Percentiles rank a stretch among this genome's conserved stretches.
Evolutionary conservation across 78 protist genomes (phyloP).

Genomic region (Paratrimastix pyriformis): DNA sequence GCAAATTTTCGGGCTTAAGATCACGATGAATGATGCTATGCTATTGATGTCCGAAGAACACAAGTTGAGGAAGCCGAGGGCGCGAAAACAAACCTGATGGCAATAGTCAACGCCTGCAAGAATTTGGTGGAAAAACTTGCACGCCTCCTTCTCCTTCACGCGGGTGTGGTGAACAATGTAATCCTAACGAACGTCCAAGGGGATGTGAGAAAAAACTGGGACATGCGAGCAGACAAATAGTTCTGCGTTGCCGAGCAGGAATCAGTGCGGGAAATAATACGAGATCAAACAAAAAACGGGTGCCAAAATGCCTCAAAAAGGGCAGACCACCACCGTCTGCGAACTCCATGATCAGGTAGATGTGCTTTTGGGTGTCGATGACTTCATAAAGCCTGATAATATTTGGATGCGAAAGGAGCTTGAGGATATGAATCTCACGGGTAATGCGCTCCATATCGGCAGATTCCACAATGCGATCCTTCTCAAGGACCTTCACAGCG

Average conservation of each 20-base stretch:
- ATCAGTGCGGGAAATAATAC: not conserved
- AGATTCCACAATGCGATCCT: constrained; percentile 37
- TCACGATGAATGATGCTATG: constrained; percentile 7
- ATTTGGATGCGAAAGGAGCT: constrained; percentile 41
- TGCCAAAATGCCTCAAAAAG: constrained; percentile 40
- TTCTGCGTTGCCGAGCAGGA: not conserved
- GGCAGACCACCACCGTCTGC: constrained; percentile 51
- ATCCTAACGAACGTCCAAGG: too few relatives aligned
- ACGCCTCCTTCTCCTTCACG: constrained; percentile 56
- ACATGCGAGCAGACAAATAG: not conserved
- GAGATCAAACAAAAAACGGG: not conserved
- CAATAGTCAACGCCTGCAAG: constrained; percentile 63
- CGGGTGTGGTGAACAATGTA: constrained; percentile 61
- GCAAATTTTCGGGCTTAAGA: constrained; percentile 68
- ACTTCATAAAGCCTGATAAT: constrained; percentile 44
- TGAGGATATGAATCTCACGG: constrained; percentile 49
- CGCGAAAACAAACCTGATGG: constrained; percentile 38
- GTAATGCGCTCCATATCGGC: constrained; percentile 34
- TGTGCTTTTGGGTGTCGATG: constrained; percentile 34
- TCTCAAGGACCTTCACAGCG: constrained; percentile 55
- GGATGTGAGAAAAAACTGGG: too few relatives aligned
- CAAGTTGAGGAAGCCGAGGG: not conserved
- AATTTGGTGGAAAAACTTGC: constrained; percentile 59
- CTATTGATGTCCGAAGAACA: not conserved
- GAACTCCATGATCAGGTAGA: constrained; percentile 49